phyloP scores from a whole-genome alignment of 768 basidiomycete genomes.

The Suillus hirtellus region DNA sequence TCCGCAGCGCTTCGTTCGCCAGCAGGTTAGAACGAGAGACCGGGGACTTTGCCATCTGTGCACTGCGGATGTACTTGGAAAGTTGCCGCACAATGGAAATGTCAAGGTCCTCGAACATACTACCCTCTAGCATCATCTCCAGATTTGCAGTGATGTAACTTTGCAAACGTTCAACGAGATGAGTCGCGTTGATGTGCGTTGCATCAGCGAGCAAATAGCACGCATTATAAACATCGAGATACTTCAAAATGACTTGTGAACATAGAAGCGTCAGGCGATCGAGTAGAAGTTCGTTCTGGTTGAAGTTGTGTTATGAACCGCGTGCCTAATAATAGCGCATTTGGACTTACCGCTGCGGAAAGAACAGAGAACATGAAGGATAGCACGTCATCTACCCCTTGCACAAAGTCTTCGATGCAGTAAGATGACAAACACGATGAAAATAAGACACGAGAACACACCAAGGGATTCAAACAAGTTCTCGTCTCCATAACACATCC shows the following conservation, averaged over 20 bases:
- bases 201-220: slow-evolving; percentile 83
- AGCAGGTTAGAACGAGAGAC: slow-evolving; percentile 59
- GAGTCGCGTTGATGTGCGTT: slow-evolving; percentile 67
- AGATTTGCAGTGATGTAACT: slow-evolving; percentile 80
- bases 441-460: slow-evolving; percentile 32
- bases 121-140: slow-evolving; percentile 82
- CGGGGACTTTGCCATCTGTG: slow-evolving; percentile 69
- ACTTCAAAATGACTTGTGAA: slow-evolving; percentile 68
- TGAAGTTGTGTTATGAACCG: neutral
- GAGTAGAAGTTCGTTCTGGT: slow-evolving; percentile 84
- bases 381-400: slow-evolving; percentile 71
- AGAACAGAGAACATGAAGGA: slow-evolving; percentile 88
- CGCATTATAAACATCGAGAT: slow-evolving; percentile 72
- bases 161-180: slow-evolving; percentile 70
- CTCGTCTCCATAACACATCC: slow-evolving; percentile 73
- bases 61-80: slow-evolving; percentile 49
- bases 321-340: neutral
- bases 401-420: slow-evolving; percentile 52
- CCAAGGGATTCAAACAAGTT: slow-evolving; percentile 74
- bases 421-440: slow-evolving; percentile 10
- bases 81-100: slow-evolving; percentile 67
- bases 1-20: slow-evolving; percentile 54
- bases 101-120: slow-evolving; percentile 77
- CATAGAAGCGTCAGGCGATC: slow-evolving; percentile 83
- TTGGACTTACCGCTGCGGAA: slow-evolving; percentile 68